A percentile compares a stretch with the other conserved stretches of the same genome.
phyloP scores from a whole-genome alignment of 1,284 basidiomycete genomes.

The Marasmius oreades region DNA sequence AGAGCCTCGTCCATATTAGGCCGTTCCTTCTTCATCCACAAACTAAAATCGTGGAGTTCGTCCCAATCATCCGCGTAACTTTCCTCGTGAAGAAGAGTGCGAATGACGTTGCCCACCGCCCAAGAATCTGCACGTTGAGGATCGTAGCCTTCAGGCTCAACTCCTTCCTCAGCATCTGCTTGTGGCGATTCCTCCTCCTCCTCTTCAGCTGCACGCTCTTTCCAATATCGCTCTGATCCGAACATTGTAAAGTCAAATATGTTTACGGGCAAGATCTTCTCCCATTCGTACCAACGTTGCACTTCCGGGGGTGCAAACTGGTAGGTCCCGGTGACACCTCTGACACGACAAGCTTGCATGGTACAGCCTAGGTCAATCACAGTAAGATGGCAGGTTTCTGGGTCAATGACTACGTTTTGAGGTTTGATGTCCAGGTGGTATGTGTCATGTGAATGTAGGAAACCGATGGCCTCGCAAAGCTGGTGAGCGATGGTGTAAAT shows the following conservation, averaged over 20 bases:
- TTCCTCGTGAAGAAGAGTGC: not conserved
- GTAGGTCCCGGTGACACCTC: not conserved
- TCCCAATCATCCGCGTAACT: not conserved
- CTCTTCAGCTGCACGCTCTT: too few relatives aligned
- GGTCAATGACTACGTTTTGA: not conserved
- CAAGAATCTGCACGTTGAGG: not conserved
- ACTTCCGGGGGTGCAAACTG: not conserved
- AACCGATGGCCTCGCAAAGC: not conserved
- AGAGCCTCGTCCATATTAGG: too few relatives aligned
- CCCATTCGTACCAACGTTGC: not conserved
- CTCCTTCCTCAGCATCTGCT: too few relatives aligned
- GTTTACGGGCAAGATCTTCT: not conserved
- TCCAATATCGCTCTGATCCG: too few relatives aligned
- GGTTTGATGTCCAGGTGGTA: not conserved
- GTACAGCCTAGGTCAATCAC: not conserved
- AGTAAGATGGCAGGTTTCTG: not conserved
- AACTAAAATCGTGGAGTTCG: not conserved
- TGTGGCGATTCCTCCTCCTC: too few relatives aligned
- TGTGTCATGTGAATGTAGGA: not conserved
- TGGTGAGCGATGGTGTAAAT: not conserved
- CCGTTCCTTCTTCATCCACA: too few relatives aligned
- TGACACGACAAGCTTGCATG: not conserved
- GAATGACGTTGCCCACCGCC: not conserved
- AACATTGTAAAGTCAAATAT: too few relatives aligned
- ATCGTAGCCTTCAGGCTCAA: not conserved